Evolutionary conservation across 805 yeast genomes (phyloP), one percentile per base, ranked within the genome.

Genomic region (Nakazawaea peltata): DNA sequence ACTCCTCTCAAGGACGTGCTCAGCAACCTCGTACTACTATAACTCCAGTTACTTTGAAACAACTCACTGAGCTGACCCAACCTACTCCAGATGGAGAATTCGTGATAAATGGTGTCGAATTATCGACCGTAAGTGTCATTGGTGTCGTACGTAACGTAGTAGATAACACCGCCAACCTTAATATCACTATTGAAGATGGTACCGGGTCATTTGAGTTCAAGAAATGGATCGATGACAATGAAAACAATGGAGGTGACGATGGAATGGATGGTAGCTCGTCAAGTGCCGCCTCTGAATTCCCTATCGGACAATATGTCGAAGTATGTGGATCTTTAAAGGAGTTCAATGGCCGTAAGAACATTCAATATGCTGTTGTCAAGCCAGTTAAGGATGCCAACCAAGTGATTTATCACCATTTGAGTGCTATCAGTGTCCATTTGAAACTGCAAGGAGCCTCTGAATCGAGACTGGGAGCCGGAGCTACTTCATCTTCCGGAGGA

Each of bases 31-130:
- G 62, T 48, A 51, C 53, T 46, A 57, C 63, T 9, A 48, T 73
- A 16, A 70, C 69, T 1, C 88, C 94, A 2, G 86, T 81, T 10
- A 81, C 94, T 1, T 74, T 82, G 46, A 81, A 80, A 49, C 83
- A 79, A 54, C 67, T 82, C 40, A 62, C 69, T 40, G 84, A 78
- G 35, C 69, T 82, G 4, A 61, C 67, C 12, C 83, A 74, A 39
- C 59, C 64, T 4, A 69, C 72, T 3, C 82, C 79, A 27, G 94
- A 82, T 50, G 82, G 81, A 10, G 81, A 79, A 5, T 82, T 70
- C 52, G 63, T 59, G 19, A 57, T 75, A 23, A 67, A 75, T 47
- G 75, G 74, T 30, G 69, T 80, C 27, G 80, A 77, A 37, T 56
- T 82, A 34, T 73, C 69, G 45, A 68, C 74, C 51, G 80, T 82